Evolutionary conservation across 345 rosid species (phyloP), one percentile per base, ranked within the genome.

Genomic region (Dipteronia dyeriana): DNA sequence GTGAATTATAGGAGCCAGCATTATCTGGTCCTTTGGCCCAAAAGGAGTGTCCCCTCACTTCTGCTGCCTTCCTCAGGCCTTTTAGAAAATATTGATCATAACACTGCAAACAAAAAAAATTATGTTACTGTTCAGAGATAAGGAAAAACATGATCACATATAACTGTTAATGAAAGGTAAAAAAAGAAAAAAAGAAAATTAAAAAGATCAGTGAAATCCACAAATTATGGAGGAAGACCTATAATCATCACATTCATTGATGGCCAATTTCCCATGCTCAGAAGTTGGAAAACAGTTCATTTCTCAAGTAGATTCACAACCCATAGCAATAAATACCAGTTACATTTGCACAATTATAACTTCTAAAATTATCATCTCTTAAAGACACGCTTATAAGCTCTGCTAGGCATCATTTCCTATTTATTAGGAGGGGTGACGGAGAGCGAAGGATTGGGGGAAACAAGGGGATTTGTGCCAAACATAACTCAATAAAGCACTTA

Each of bases 11-110:
- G 20, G 91, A 86, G 68, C 99, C 99, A 1, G 91, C 88, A 79
- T 92, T 94, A 54, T 92, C 97, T 73, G 99, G 99, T 54, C 93
- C 97, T 80, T 90, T 82, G 69, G 90, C 98, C 99, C 98, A 94
- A 78, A 91, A 87, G 23, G 83, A 74, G 56, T 86, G 94, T 70
- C 97, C 94, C 84, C 93, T 90, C 65, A 84, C 87, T 85, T 94
- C 97, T 76, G 97, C 97, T 68, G 93, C 89, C 82, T 90, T 96
- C 82, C 88, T 86, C 83, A 96, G 81, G 86, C 86, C 86, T 87
- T 91, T 92, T 75, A 88, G 57, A 78, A 92, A 81, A 85, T 92
- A 94, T 79, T 86, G 89, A 82, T 96, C 99, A 82, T 91, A 96
- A 88, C 98, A 94, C 99, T 96, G 87, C 73, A 69, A 66, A 71